phyloP scores from a whole-genome alignment of 768 basidiomycete species.

The Boletus pseudopeckii region DNA sequence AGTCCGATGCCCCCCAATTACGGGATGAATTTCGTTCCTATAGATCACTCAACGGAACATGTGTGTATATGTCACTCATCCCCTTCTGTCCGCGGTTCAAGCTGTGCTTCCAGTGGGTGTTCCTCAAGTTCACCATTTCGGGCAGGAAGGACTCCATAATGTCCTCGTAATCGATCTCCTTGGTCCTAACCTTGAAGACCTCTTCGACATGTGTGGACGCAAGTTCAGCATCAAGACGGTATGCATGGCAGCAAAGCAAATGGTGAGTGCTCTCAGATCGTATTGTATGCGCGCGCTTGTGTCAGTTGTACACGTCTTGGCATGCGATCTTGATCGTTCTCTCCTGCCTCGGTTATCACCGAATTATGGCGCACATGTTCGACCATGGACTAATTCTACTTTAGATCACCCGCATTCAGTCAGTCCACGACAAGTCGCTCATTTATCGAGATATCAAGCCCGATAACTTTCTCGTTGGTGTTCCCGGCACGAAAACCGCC shows the following conservation, averaged over 20 bases:
- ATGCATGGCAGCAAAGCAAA: conserved; percentile 98
- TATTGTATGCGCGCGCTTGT: background rate
- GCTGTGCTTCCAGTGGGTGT: conserved; percentile 67
- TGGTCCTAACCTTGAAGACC: conserved; percentile 95
- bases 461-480: conserved; percentile 97
- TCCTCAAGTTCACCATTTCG: conserved; percentile 98
- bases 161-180: conserved; percentile 91
- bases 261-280: conserved; percentile 56
- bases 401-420: conserved; percentile 93
- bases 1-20: conserved; percentile 96
- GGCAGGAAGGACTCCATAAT: conserved; percentile 97
- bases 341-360: conserved; percentile 6
- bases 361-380: too few species aligned
- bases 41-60: conserved; percentile 87
- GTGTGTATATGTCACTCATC: conserved; percentile 45
- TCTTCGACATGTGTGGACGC: conserved; percentile 98
- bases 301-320: background rate
- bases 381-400: conserved; percentile 8
- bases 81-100: conserved; percentile 13
- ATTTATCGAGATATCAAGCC: conserved; percentile 99
- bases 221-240: conserved; percentile 98
- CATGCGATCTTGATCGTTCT: background rate
- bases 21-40: conserved; percentile 97
- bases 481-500: conserved; percentile 85
- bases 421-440: conserved; percentile 96